phyloP scores from a whole-genome alignment of 768 basidiomycete species.

The Infundibulicybe gibba region DNA sequence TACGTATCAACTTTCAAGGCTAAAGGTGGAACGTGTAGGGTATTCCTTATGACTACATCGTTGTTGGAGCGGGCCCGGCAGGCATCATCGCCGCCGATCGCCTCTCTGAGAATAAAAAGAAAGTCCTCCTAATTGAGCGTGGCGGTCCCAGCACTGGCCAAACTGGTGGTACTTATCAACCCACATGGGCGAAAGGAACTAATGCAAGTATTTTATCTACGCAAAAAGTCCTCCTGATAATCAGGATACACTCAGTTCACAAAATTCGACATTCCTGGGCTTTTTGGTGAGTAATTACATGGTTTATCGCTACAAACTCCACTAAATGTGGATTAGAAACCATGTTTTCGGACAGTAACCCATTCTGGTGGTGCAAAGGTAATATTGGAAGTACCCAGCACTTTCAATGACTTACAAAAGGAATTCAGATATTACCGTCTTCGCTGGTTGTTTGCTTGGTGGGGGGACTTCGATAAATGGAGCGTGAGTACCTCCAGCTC shows the following conservation, averaged over 20 bases:
- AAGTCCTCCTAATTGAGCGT: slow-evolving; percentile 58
- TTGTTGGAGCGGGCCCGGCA: slow-evolving; percentile 56
- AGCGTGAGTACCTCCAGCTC: slow-evolving; percentile 34
- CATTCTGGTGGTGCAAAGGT: slow-evolving; percentile 68
- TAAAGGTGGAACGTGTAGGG: slow-evolving; percentile 19
- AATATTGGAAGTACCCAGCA: background rate
- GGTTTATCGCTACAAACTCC: background rate
- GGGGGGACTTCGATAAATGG: slow-evolving; percentile 65
- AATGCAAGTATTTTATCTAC: slow-evolving; percentile 26
- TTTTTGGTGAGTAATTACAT: slow-evolving; percentile 36
- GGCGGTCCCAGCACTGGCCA: slow-evolving; percentile 58
- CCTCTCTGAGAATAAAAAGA: slow-evolving; percentile 58
- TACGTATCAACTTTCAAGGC: background rate
- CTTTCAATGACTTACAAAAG: no score
- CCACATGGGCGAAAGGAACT: slow-evolving; percentile 43
- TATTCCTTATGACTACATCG: slow-evolving; percentile 49
- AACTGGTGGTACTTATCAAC: slow-evolving; percentile 55
- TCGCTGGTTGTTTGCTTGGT: slow-evolving; percentile 62
- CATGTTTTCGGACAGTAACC: slow-evolving; percentile 55
- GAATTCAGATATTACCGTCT: slow-evolving; percentile 47
- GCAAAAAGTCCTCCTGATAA: background rate
- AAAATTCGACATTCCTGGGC: slow-evolving; percentile 62
- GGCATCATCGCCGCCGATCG: slow-evolving; percentile 59
- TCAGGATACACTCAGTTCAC: slow-evolving; percentile 38
- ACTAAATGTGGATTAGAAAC: slow-evolving; percentile 32